Evolutionary conservation across 108 stramenopile species (phyloP), one percentile per base, ranked within the genome.

Genomic region (Cyclostephanos invisitatus): DNA sequence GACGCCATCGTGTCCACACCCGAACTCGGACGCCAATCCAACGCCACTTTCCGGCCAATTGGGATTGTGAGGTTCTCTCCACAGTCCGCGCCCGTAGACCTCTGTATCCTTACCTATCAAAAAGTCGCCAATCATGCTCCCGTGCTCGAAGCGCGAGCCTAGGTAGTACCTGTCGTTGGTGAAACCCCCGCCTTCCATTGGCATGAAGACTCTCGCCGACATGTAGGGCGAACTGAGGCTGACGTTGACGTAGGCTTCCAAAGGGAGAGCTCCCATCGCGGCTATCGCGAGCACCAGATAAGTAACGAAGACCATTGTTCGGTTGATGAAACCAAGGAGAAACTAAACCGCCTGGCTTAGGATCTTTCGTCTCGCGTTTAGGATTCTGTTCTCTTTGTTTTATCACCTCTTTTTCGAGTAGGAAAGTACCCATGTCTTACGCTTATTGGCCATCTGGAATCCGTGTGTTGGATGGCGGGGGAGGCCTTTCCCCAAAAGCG

Each of bases 21-120:
- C 92, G 73, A 90, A 93, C 58, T 93, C 92, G 7, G 88, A 82
- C 1, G 92, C 92, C 62, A 93, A 65, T 9, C 89, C 92, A 12
- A 93, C 67, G 6, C 92, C 92, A 64, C 82, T 83, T 75, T 93
- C 92, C 17, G 92, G 82, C 92, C 92, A 93, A 40, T 73, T 74
- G 0, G 85, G 78, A 78, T 93, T 87, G 53, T 93, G 92, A 2
- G 89, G 87, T 9, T 73, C 47, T 36, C 87, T 62, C 92, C 92
- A 93, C 28, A 86, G 57, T 2, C 74, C 69, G 5, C 70, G 80
- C 2, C 87, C 92, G 66, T 84, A 93, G n/a, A 91, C 64, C 21
- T 76, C 28, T 70, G 61, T 60, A 54, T 72, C 54, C 7, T 49
- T 44, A 0, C 75, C 77, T 28, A 73, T 68, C 27, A 54, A 60